These are phyloP conservation scores for Fimicolochytrium jonesii DNA, from an alignment of 192 early-diverging fungal genomes.

Conservation along the genomic window DNA sequence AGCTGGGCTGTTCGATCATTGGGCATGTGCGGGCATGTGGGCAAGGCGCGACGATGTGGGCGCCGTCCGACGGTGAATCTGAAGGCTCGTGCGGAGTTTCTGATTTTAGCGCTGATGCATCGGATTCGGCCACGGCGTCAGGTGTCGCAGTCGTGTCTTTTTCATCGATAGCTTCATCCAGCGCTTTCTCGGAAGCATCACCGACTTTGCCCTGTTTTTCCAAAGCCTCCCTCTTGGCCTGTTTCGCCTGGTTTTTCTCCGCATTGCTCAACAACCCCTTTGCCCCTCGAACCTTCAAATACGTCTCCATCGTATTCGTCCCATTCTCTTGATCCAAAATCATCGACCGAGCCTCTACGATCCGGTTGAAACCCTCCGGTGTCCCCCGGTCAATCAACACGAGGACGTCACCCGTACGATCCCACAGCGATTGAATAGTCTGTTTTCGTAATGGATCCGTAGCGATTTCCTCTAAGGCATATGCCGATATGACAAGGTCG, in stretches of 20 bases:
- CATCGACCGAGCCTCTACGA: conserved; percentile 63
- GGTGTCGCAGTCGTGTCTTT: no score
- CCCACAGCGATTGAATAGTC: conserved; percentile 71
- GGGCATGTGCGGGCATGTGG: conserved; percentile 75
- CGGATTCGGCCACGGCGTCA: no score
- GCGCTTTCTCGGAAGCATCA: no score
- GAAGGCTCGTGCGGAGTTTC: neutral
- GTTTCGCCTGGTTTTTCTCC: no score
- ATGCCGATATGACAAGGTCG: conserved; percentile 74
- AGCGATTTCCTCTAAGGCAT: conserved; percentile 69
- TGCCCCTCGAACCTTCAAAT: no score
- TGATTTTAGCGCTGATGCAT: no score
- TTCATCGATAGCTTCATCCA: no score
- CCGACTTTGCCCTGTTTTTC: no score
- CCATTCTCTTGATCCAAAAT: conserved; percentile 51
- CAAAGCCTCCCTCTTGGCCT: no score
- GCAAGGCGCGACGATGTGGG: conserved; percentile 79
- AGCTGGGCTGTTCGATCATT: conserved; percentile 49
- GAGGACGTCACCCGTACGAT: conserved; percentile 70
- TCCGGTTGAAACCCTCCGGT: conserved; percentile 60
- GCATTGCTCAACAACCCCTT: no score
- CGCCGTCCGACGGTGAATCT: conserved; percentile 7
- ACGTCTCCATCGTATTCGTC: conserved; percentile 17
- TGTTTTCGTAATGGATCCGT: conserved; percentile 57
- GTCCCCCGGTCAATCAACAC: conserved; percentile 81